Base-by-base conservation (phyloP, 768 basidiomycete species). In the Tricholoma saponaceum region DNA sequence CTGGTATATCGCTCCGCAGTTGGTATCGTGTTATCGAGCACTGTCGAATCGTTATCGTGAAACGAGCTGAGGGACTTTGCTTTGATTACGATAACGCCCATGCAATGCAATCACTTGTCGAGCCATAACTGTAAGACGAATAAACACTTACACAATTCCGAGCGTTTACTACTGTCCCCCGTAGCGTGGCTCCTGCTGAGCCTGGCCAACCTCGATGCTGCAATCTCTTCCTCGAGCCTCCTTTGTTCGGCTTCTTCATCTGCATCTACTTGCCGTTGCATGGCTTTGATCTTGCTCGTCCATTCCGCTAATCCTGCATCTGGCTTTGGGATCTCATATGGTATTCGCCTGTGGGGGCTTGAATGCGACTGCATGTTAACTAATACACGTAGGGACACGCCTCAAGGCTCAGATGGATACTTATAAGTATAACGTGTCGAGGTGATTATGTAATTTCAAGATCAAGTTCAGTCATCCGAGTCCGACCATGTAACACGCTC, bases 251-350 rank as follows among this genome's bases (percentile, higher is more conserved):
- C 82, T 67, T 90, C 89, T 57, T 91, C 90, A 60, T 90, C 87
- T 13, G 85, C 85, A 60, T 93, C 90, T 23, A 91, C 86, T 64
- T 91, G 88, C 58, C 83, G 81, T 67, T 92, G 90, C 70, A 92
- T 72, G 14, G 83, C 87, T 68, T 86, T 87, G 69, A 93, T 90
- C 75, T 80, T 86, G 71, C 74, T 86, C 13, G 90, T 82, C 90
- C 90, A 92, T 69, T 92, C 89, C 14, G 89, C 79, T n/a, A 91
- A 77, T 51, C 83, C 86, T 3, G 77, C 74, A 63, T 90, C 89
- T 18, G 85, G 76, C 58, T 80, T 82, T 10, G 81, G 78, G 18
- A 75, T 64, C 64, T 81, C 79, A 54, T 69, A 69, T 18, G 63
- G 30, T 10, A 32, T 65, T 14, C 58, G 54, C 41, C 59, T 46